Base-by-base conservation (phyloP, 345 rosid genomes). In the Linum trigynum region DNA sequence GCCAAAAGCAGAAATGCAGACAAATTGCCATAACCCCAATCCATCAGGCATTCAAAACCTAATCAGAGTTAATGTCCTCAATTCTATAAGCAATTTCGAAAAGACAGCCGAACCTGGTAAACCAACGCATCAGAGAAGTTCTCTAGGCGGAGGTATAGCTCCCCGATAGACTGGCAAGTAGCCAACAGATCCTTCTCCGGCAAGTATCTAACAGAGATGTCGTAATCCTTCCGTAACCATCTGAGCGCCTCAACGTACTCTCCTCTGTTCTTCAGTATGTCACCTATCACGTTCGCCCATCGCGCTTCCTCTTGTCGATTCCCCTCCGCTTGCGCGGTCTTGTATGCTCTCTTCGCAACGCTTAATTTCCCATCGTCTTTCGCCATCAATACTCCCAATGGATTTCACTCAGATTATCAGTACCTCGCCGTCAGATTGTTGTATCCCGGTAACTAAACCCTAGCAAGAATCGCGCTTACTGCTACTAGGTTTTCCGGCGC, bases 81-180 rank as follows among this genome's bases (percentile, higher is more conserved):
- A 48, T 5, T 38, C 32, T 1, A 9, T 5, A 37, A 8, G 2
- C 23, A 61, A 61, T 8, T 3, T 5, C 12, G 5, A 40, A 58
- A 58, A 16, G 3, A 17, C 32, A 7, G 38, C 17, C 35, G 40
- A 6, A 89, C 97, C 96, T 90, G 97, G 73, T 82, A 94, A 62
- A 61, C 39, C 69, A 94, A 79, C 42, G 97, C 98, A 43, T 90
- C 82, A 62, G 82, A 51, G 79, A 82, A 88, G 56, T 78, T 55
- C 51, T 74, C 77, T 67, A 94, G 91, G 50, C 89, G 84, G 56
- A 88, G 90, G 74, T 83, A 82, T 63, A 85, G 79, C 72, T 94
- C 99, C 2, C 97, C 96, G 5, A 90, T 86, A 61, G 91, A 88
- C 81, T 94, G 99, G 61, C 99, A 90, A 61, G 96, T 82, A 32